A percentile compares a stretch with the other conserved stretches of the same genome.
Evolutionary conservation across 1,284 basidiomycete genomes (phyloP).

Genomic region (Tylopilus orsonianus): DNA sequence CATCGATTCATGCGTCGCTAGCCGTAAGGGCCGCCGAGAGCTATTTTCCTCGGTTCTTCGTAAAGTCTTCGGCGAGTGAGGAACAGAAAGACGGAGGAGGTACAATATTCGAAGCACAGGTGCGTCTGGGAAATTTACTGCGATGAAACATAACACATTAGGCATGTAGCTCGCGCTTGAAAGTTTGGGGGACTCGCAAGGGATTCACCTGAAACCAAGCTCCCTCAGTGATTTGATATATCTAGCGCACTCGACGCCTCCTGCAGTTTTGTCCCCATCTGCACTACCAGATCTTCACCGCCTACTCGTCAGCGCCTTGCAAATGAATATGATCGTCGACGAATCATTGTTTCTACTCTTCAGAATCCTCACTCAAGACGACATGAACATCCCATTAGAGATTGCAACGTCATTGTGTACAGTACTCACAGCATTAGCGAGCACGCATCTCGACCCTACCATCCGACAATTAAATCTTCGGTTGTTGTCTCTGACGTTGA

Average conservation of each 20-base stretch:
- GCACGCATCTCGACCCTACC: slow-evolving; percentile 56
- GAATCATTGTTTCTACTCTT: slow-evolving; percentile 59
- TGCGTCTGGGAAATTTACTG: slow-evolving; percentile 27
- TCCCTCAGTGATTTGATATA: slow-evolving; percentile 45
- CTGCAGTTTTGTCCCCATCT: slow-evolving; percentile 22
- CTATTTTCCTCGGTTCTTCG: slow-evolving; percentile 46
- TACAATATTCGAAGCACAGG: slow-evolving; percentile 39
- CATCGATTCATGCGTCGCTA: slow-evolving; percentile 42
- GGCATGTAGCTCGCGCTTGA: slow-evolving; percentile 21
- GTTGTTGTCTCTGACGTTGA: slow-evolving; percentile 51
- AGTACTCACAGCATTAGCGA: slow-evolving; percentile 54
- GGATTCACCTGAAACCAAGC: slow-evolving; percentile 7
- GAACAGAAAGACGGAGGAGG: slow-evolving; percentile 43
- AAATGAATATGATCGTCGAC: slow-evolving; percentile 52
- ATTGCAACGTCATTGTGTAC: slow-evolving; percentile 47
- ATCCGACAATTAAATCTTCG: slow-evolving; percentile 61
- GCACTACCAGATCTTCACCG: slow-evolving; percentile 42
- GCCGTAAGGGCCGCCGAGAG: slow-evolving; percentile 48
- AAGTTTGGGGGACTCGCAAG: slow-evolving; percentile 3
- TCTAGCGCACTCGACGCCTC: slow-evolving; percentile 43
- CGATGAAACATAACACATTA: slow-evolving; percentile 21
- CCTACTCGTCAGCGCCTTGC: slow-evolving; percentile 49
- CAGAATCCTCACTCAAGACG: slow-evolving; percentile 37
- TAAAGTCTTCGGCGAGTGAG: slow-evolving; percentile 31
- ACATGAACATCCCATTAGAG: slow-evolving; percentile 38